Evolutionary conservation across 2,329 filamentous ascomycete species (phyloP), one percentile per base, ranked within the genome.

Genomic region (Talaromyces verruculosus): DNA sequence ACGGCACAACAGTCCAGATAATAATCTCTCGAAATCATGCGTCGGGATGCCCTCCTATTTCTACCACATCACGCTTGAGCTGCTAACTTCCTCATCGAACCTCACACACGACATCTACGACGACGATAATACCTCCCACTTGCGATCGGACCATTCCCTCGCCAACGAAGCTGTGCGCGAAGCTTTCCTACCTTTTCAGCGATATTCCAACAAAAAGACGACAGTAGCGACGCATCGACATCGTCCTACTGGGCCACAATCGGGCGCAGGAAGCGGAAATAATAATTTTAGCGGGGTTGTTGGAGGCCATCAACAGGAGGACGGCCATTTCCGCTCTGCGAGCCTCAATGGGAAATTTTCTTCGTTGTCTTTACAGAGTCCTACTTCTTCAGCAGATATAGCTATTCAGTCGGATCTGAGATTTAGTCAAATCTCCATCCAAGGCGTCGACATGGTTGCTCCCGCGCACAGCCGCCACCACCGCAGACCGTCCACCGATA

Each of bases 381-480:
- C 6, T 15, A 22, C 33, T 33, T 11, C 22, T 30, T n/a, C 39
- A 60, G 15, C 22, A 19, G 28, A 28, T 60, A 37, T 15, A 57
- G 41, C 37, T 28, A 66, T 74, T 35, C 64, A 73, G 51, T 67
- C 78, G 64, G 94, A 98, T 77, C 94, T 91, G 89, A 85, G 95
- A 63, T 92, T 96, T 76, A 91, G 90, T 53, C 83, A 83, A n/a
- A 85, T 98, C 62, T 86, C 85, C 63, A 87, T 97, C 49, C 88
- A 94, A 76, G 91, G 91, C 73, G 88, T 97, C 76, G 91, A 96
- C 77, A 89, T 93, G 84, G 81, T 83, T 57, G 69, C 75, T 3
- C 72, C 72, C 66, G 71, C 69, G 10, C 69, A 70, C 35, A 73
- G 33, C 39, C 37, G 57, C 13, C 57, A 60, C 13, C 57, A 60